Conservation (phyloP, 73 alveolate species). For the Uronychia binucleata region DNA sequence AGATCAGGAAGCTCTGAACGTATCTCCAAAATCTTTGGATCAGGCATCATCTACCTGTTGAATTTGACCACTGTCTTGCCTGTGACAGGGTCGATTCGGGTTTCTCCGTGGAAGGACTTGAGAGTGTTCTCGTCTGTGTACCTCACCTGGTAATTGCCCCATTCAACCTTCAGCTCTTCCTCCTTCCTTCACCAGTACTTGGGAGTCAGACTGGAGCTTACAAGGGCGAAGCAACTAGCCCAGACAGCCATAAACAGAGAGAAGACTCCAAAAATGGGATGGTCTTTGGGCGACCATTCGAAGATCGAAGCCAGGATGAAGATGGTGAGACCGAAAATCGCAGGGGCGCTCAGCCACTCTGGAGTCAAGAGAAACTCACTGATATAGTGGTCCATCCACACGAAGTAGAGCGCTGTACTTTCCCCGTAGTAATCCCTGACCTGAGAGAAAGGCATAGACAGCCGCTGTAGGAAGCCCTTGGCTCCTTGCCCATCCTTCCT, state of each 20-base stretch:
- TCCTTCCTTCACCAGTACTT: slow-evolving; percentile 37
- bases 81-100: slow-evolving; percentile 37
- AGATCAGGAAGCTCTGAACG: slow-evolving; percentile 7
- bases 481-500: not conserved
- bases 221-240: slow-evolving; percentile 43
- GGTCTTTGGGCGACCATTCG: slow-evolving; percentile 1
- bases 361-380: not conserved
- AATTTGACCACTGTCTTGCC: slow-evolving; percentile 32
- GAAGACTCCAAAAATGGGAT: slow-evolving; percentile 12
- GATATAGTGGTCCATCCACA: slow-evolving; percentile 58
- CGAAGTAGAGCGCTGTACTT: slow-evolving; percentile 69
- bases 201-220: too few relatives aligned
- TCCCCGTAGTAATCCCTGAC: slow-evolving; percentile 82
- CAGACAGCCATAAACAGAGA: slow-evolving; percentile 53
- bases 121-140: slow-evolving; percentile 15
- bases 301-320: not conserved
- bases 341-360: slow-evolving; percentile 51
- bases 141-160: slow-evolving; percentile 28
- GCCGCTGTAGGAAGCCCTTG: slow-evolving; percentile 8
- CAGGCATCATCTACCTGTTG: not conserved
- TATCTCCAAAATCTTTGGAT: not conserved
- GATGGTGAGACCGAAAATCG: not conserved
- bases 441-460: slow-evolving; percentile 22
- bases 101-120: slow-evolving; percentile 47
- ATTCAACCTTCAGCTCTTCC: slow-evolving; percentile 19